phyloP scores from a whole-genome alignment of 495 filamentous ascomycete species.

The Pyrenula aspistea region DNA sequence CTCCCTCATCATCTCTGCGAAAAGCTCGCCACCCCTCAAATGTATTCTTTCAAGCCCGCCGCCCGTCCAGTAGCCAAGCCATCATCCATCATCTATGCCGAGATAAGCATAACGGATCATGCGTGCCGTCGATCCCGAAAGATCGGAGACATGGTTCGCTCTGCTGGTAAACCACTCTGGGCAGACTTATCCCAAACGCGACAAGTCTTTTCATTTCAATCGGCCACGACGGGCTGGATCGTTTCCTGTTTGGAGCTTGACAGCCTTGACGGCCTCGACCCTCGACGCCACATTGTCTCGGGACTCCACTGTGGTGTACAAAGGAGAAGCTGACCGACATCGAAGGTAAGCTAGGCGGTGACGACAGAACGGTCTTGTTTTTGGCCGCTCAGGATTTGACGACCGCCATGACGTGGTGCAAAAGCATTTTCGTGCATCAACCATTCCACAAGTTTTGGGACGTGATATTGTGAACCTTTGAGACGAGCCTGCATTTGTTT shows the following conservation, averaged over 20 bases:
- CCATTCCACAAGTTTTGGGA: neutral
- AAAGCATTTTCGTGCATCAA: neutral
- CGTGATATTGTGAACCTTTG: neutral
- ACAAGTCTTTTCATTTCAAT: neutral
- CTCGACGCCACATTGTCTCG: neutral
- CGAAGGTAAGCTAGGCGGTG: neutral
- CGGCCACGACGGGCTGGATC: neutral
- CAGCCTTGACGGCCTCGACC: neutral
- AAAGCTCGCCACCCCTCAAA: too few relatives aligned
- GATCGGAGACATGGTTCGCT: neutral
- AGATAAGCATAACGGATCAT: neutral
- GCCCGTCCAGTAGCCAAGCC: neutral
- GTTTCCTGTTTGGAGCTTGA: neutral
- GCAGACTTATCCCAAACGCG: neutral
- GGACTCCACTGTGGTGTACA: neutral
- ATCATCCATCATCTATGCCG: neutral
- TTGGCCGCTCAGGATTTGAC: neutral
- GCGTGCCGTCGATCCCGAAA: neutral
- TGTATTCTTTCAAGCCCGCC: too few relatives aligned
- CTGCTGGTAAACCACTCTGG: neutral
- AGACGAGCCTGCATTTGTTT: too few relatives aligned
- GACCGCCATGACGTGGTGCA: neutral
- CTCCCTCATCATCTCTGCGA: neutral
- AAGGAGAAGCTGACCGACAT: neutral
- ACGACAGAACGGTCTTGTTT: neutral